A percentile compares a stretch with the other conserved stretches of the same genome.
These are phyloP conservation scores for Polytrichum formosum DNA, from an alignment of 225 moss, liverwort and hornwort genomes.

Conservation along the genomic window DNA sequence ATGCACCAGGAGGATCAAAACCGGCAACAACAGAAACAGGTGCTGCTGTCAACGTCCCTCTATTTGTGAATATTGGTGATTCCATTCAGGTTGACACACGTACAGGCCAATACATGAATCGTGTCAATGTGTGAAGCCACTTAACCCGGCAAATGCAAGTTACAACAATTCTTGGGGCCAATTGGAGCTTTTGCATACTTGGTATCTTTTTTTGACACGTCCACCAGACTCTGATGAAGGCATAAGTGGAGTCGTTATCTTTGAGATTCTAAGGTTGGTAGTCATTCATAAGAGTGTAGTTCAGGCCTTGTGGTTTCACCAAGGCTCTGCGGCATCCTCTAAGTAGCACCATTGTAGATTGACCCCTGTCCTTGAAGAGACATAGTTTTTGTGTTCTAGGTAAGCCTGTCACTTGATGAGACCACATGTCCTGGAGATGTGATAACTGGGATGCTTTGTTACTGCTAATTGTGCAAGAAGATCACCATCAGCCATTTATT, in stretches of 20 bases:
- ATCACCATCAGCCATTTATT: too few species aligned
- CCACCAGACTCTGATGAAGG: not conserved
- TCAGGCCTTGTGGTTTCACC: not conserved
- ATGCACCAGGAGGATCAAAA: slow-evolving; percentile 74
- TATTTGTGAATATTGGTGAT: slow-evolving; percentile 84
- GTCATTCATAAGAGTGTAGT: not conserved
- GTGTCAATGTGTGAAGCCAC: slow-evolving; percentile 24
- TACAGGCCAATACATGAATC: slow-evolving; percentile 74
- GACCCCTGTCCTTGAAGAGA: not conserved
- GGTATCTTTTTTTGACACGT: not conserved
- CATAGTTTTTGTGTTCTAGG: not conserved
- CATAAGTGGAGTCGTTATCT: not conserved
- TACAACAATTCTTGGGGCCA: not conserved
- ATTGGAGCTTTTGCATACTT: not conserved
- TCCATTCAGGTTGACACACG: slow-evolving; percentile 78
- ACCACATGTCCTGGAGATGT: not conserved
- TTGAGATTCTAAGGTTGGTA: not conserved
- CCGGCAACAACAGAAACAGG: slow-evolving; percentile 85
- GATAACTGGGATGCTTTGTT: not conserved
- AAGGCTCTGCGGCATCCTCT: not conserved
- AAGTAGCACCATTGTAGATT: not conserved
- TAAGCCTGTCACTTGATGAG: not conserved
- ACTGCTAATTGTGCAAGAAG: not conserved
- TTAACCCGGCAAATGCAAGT: not conserved
- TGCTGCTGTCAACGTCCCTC: slow-evolving; percentile 69